A percentile compares a stretch with the other conserved stretches of the same genome.
Evolutionary conservation across 2,329 filamentous ascomycete species (phyloP).

Genomic region (Domatiomyces globalis): DNA sequence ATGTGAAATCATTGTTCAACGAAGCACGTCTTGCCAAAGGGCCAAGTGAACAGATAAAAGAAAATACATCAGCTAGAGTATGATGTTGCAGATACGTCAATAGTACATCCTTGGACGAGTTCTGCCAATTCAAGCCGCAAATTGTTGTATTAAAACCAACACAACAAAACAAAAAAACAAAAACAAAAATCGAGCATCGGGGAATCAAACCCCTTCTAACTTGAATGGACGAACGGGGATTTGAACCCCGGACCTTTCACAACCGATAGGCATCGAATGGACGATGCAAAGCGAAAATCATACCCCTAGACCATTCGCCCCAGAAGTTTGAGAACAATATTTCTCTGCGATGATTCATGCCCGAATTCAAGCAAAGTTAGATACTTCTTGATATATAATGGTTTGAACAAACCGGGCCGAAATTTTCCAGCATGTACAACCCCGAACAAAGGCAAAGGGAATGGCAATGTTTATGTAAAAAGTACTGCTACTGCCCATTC

Average conservation of each 20-base stretch:
- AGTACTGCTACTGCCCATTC: too few species aligned
- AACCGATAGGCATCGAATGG: background rate
- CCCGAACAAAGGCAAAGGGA: too few species aligned
- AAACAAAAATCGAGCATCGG: background rate
- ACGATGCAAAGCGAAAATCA: constrained; percentile 9
- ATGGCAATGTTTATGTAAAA: too few species aligned
- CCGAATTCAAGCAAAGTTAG: background rate
- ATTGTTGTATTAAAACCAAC: background rate
- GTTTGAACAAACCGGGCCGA: background rate
- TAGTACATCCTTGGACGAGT: too few species aligned
- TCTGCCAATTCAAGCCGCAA: background rate
- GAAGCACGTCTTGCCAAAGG: too few species aligned
- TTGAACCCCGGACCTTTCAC: constrained; percentile 8
- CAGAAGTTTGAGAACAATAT: background rate
- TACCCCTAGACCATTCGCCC: constrained; percentile 5
- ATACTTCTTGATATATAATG: background rate
- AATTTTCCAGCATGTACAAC: too few species aligned
- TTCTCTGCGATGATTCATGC: background rate
- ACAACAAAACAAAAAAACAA: background rate
- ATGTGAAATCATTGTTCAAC: too few species aligned
- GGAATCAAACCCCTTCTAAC: background rate
- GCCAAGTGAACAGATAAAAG: too few species aligned
- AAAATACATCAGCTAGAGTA: too few species aligned
- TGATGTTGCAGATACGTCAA: too few species aligned
- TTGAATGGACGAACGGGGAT: constrained; percentile 3